phyloP scores from a whole-genome alignment of 1,139 yeast species.

The Geotrichum citri-aurantii region DNA sequence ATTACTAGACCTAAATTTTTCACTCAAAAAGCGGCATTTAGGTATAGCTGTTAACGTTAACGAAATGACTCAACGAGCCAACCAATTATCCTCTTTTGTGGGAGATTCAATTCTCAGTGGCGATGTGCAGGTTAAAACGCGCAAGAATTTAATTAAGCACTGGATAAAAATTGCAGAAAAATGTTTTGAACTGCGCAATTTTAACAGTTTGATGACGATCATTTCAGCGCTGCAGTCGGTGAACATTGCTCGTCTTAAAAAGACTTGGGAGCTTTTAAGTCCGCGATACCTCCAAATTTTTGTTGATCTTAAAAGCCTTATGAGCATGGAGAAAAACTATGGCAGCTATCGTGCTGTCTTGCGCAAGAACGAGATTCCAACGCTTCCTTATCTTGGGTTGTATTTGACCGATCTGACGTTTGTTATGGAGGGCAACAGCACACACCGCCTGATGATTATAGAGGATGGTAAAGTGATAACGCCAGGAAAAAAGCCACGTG shows the following conservation, averaged over 20 bases:
- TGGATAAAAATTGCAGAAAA: constrained; percentile 85
- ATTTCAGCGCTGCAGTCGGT: constrained; percentile 81
- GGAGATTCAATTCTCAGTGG: constrained; percentile 55
- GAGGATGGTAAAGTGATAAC: constrained; percentile 17
- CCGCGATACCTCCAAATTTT: constrained; percentile 61
- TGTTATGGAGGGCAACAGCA: constrained; percentile 81
- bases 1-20: constrained; percentile 65
- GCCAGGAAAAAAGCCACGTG: constrained; percentile 5
- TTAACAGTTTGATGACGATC: constrained; percentile 84
- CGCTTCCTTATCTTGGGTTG: constrained; percentile 80
- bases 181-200: constrained; percentile 73
- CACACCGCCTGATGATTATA: constrained; percentile 40
- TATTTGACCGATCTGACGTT: constrained; percentile 84
- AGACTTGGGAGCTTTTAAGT: constrained; percentile 61
- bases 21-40: constrained; percentile 54
- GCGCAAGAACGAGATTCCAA: constrained; percentile 54
- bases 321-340: constrained; percentile 82
- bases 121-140: constrained; percentile 42
- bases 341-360: constrained; percentile 65
- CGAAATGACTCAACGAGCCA: constrained; percentile 65
- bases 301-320: constrained; percentile 60
- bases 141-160: constrained; percentile 58
- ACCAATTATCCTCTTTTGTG: constrained; percentile 75
- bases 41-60: constrained; percentile 68
- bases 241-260: constrained; percentile 60